Conservation (phyloP, 1,284 basidiomycete species). For the Fomitopsis betulina region DNA sequence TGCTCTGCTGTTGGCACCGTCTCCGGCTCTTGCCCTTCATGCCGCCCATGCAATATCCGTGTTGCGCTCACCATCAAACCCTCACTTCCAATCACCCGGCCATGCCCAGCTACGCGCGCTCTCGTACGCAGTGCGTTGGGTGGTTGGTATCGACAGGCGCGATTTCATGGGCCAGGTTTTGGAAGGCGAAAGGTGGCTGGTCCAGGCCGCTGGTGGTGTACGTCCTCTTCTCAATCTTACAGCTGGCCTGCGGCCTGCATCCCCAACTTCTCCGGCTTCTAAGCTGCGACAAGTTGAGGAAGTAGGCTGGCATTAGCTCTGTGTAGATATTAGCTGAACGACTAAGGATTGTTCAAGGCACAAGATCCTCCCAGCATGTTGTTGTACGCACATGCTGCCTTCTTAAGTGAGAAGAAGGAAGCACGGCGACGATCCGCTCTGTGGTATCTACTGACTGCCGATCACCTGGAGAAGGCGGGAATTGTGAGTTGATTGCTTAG, state of each 20-base stretch:
- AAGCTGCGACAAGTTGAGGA: not conserved
- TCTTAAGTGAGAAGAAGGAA: constrained; percentile 55
- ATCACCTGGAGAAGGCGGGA: constrained; percentile 72
- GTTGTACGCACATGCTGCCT: constrained; percentile 70
- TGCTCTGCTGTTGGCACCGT: constrained; percentile 63
- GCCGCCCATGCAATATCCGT: constrained; percentile 51
- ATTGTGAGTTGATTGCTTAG: constrained; percentile 48
- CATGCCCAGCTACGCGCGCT: constrained; percentile 61
- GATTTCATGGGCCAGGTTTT: constrained; percentile 55
- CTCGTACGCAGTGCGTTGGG: constrained; percentile 69
- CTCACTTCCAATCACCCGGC: constrained; percentile 47
- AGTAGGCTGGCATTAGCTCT: not conserved
- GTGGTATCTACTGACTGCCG: constrained; percentile 73
- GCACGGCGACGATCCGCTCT: constrained; percentile 60
- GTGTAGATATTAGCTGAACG: not conserved
- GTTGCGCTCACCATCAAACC: constrained; percentile 19
- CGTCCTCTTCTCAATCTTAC: constrained; percentile 23
- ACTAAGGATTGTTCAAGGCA: constrained; percentile 43
- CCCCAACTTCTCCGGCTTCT: not conserved
- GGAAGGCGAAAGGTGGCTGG: constrained; percentile 77
- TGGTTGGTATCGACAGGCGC: constrained; percentile 49
- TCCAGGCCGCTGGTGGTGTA: constrained; percentile 77
- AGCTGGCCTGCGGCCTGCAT: not conserved
- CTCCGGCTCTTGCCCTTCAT: constrained; percentile 53
- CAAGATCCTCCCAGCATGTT: constrained; percentile 77